Evolutionary conservation across 2,329 filamentous ascomycete genomes (phyloP), one percentile per base, ranked within the genome.

Genomic region (Exophiala aquamarina): DNA sequence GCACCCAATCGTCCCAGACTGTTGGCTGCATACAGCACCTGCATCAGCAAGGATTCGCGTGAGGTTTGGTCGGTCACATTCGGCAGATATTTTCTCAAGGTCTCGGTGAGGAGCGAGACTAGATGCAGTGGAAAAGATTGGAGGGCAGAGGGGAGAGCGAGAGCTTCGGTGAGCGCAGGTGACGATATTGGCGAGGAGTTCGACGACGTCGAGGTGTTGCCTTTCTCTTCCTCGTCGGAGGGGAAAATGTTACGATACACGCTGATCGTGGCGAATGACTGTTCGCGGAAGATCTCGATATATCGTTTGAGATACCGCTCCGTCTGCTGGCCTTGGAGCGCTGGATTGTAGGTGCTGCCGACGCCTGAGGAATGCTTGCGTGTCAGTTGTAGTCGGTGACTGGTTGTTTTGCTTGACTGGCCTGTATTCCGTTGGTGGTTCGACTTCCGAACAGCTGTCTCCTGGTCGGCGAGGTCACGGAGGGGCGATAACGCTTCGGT

Each of bases 211-310:
- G 38, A 55, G 9, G 60, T 45, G 37, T 59, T 52, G 11, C 59
- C 58, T 29, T 60, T 45, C 2, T 66, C 66, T 11, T 40, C 21
- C 42, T 52, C 49, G 17, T 50, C 41, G 10, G 68, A 66, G 3
- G 65, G 83, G 61, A 95, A 95, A 44, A 97, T 89, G 61, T 86
- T 93, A 61, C 85, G 88, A 68, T 94, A 96, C 78, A 97, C 89
- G 49, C 89, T 95, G 20, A 97, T 83, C 50, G 97, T 95, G 34
- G 86, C 87, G 66, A 98, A 98, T 64, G 89, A 95, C 68, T 98
- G 93, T 68, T 98, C 93, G 42, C 93, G 86, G 66, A 97, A 97
- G 20, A 98, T 90, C 65, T 98, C 93, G 60, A 98, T 88, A 67
- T 95, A 98, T 38, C 91, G 81, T 67, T 97, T 98, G 34, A 98